A percentile compares a stretch with the other conserved stretches of the same genome.
Evolutionary conservation across 2,329 filamentous ascomycete genomes (phyloP).

Genomic region (Thelonectria discophora): DNA sequence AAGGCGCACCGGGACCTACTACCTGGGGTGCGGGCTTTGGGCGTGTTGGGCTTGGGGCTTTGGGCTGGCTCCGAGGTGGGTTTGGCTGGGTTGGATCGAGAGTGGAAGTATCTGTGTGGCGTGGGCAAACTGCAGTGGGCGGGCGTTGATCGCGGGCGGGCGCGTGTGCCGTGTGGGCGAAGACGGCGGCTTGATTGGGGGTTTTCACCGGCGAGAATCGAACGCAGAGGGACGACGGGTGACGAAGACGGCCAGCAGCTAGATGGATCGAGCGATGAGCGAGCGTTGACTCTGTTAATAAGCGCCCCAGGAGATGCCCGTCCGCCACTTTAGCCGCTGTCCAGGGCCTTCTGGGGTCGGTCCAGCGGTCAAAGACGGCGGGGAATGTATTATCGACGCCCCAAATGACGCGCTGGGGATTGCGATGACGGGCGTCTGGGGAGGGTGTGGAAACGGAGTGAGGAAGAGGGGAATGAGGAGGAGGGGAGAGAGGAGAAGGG

Average conservation of each 20-base stretch:
- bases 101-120: neutral
- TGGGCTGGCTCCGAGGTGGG: neutral
- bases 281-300: neutral
- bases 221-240: neutral
- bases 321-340: neutral
- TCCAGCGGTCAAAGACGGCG: neutral
- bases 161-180: neutral
- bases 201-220: neutral
- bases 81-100: neutral
- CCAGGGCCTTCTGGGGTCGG: neutral
- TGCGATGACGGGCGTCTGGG: neutral
- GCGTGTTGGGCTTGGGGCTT: constrained; percentile 1
- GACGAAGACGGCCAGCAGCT: neutral
- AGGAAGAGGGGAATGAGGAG: neutral
- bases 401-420: neutral
- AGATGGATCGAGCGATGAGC: neutral
- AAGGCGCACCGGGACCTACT: neutral
- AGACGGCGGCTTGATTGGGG: neutral
- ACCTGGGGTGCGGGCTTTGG: constrained; percentile 1
- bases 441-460: neutral
- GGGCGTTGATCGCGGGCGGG: neutral
- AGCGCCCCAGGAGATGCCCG: neutral
- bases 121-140: neutral
- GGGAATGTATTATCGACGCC: neutral
- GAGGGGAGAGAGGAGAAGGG: neutral